Percentiles rank a stretch among this genome's conserved stretches.
Conservation (phyloP, 2,329 filamentous ascomycete genomes). For the Harringtonia lauricola region DNA sequence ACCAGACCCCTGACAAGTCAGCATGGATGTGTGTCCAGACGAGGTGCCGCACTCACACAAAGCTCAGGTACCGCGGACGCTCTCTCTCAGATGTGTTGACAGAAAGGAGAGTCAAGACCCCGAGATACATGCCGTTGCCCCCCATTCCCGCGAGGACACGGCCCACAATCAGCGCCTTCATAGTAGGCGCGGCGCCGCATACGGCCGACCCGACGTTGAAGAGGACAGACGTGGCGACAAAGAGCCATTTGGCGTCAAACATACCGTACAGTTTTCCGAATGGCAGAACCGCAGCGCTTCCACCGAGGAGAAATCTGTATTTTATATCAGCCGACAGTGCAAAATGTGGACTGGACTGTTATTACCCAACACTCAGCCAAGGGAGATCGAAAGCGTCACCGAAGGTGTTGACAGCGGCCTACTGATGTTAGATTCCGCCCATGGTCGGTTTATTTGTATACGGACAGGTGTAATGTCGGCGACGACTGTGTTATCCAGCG, state of each 20-base stretch:
- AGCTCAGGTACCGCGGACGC: not conserved
- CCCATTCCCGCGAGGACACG: constrained; percentile 28
- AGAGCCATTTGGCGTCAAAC: constrained; percentile 31
- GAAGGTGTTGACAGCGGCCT: not conserved
- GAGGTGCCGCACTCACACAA: not conserved
- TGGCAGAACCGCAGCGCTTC: constrained; percentile 21
- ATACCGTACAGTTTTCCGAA: constrained; percentile 23
- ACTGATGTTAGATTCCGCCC: not conserved
- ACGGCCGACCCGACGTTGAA: constrained; percentile 17
- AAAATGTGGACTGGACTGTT: not conserved
- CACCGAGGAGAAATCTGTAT: constrained; percentile 24
- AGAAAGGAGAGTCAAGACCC: constrained; percentile 3
- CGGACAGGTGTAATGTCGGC: not conserved
- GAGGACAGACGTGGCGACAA: constrained; percentile 9
- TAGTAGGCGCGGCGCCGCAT: constrained; percentile 26
- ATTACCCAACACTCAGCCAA: not conserved
- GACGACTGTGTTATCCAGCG: not conserved
- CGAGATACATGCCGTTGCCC: constrained; percentile 25
- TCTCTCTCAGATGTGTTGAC: not conserved
- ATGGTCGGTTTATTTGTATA: not conserved
- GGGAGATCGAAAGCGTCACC: not conserved
- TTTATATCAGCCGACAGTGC: no score
- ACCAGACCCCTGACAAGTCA: not conserved
- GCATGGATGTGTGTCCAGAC: not conserved
- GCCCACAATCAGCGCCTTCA: constrained; percentile 33